Conservation (phyloP, 768 basidiomycete species). For the Agrocybe chaxingu region DNA sequence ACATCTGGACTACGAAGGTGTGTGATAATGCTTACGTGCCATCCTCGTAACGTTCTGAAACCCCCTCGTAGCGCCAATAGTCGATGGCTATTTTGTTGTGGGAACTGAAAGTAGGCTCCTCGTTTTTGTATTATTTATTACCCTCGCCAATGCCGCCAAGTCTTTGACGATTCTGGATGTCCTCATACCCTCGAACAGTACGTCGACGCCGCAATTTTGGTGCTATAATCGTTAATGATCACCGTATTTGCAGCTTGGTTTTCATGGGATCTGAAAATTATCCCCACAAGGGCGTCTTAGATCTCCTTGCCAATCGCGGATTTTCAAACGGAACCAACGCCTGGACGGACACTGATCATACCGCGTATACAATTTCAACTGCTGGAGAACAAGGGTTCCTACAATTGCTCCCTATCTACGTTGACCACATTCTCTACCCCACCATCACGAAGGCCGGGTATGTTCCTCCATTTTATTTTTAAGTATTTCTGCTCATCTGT, state of each 20-base stretch:
- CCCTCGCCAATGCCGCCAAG: constrained; percentile 33
- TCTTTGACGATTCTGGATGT: constrained; percentile 92
- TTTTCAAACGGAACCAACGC: constrained; percentile 93
- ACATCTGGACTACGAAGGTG: constrained; percentile 88
- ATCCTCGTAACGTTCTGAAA: constrained; percentile 12
- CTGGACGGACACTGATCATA: constrained; percentile 96
- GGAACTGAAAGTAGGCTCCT: constrained; percentile 73
- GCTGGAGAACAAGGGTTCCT: constrained; percentile 93
- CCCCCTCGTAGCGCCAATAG: constrained; percentile 63
- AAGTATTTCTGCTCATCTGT: constrained; percentile 9
- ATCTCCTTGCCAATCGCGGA: constrained; percentile 91
- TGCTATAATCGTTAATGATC: constrained; percentile 4
- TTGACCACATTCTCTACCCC: constrained; percentile 96
- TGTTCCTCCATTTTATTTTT: constrained; percentile 23
- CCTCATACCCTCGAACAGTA: constrained; percentile 97
- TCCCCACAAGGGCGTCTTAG: constrained; percentile 94
- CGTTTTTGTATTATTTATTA: not conserved
- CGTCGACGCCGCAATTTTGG: constrained; percentile 22
- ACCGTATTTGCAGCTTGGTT: constrained; percentile 52
- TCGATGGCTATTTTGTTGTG: constrained; percentile 89
- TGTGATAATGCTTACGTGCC: constrained; percentile 13
- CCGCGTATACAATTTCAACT: constrained; percentile 93
- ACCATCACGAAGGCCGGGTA: constrained; percentile 87
- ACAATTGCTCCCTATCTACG: constrained; percentile 81
- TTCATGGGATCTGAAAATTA: constrained; percentile 97